Percentiles rank a stretch among this genome's conserved stretches.
These are phyloP conservation scores for Reticulascus tulasneorum DNA, from an alignment of 2,329 filamentous ascomycete genomes.

Conservation along the genomic window DNA sequence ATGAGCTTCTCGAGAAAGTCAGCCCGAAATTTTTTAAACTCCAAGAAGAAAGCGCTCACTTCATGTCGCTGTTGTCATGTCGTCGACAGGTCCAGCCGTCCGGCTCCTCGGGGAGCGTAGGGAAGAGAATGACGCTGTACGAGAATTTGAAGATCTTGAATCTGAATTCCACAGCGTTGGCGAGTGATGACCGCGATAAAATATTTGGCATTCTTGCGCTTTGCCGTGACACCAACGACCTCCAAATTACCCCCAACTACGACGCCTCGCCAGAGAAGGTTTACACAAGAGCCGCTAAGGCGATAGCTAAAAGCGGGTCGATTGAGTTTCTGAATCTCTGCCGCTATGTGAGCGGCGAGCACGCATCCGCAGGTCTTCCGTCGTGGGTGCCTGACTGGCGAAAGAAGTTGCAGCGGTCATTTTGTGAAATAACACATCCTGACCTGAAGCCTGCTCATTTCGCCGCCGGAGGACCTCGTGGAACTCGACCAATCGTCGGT, in stretches of 20 bases:
- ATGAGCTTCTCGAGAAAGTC: too few species aligned
- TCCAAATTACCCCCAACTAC: slow-evolving; percentile 7
- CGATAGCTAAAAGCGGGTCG: too few species aligned
- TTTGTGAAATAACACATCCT: slow-evolving; percentile 1
- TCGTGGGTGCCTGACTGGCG: slow-evolving; percentile 37
- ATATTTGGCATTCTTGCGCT: slow-evolving; percentile 21
- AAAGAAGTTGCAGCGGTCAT: slow-evolving; percentile 2
- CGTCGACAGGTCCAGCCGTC: too few species aligned
- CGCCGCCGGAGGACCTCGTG: slow-evolving; percentile 2
- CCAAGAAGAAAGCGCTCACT: too few species aligned
- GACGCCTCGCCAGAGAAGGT: too few species aligned
- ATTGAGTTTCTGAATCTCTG: too few species aligned
- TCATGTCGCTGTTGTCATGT: too few species aligned
- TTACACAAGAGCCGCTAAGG: too few species aligned
- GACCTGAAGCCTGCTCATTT: not conserved
- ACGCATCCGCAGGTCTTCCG: slow-evolving; percentile 20
- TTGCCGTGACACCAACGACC: slow-evolving; percentile 1
- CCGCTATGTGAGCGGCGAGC: too few species aligned
- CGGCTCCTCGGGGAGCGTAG: too few species aligned
- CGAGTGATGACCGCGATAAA: slow-evolving; percentile 17
- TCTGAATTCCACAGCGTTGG: slow-evolving; percentile 8
- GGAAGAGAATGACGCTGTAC: too few species aligned
- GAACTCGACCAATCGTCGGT: slow-evolving; percentile 1
- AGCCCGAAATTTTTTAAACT: too few species aligned
- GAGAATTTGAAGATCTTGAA: slow-evolving; percentile 17